A percentile compares a stretch with the other conserved stretches of the same genome.
These are phyloP conservation scores for Globisporangium solare DNA, from an alignment of 352 stramenopile genomes.

Conservation along the genomic window DNA sequence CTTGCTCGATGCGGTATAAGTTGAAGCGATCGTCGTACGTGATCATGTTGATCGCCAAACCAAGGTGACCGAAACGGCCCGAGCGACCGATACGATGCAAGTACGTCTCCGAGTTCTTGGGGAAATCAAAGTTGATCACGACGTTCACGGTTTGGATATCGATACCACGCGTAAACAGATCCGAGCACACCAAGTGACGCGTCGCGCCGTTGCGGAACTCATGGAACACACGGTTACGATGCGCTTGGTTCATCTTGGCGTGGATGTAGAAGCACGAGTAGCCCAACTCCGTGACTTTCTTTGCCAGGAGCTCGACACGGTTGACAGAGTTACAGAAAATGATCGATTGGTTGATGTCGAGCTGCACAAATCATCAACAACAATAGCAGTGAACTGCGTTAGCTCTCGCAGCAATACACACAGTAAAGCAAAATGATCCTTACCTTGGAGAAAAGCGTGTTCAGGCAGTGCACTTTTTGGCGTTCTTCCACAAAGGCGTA, in stretches of 20 bases:
- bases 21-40: conserved; percentile 99
- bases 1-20: conserved; percentile 98
- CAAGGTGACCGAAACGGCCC: conserved; percentile 97
- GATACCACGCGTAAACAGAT: conserved; percentile 99
- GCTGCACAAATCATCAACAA: conserved; percentile 14
- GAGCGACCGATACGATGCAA: conserved; percentile 98
- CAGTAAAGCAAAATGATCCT: not conserved
- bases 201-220: conserved; percentile 98
- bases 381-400: conserved; percentile 42
- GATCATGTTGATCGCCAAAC: conserved; percentile 99
- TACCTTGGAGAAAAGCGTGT: conserved; percentile 98
- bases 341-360: conserved; percentile 99
- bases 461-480: conserved; percentile 99
- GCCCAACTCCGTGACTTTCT: conserved; percentile 99
- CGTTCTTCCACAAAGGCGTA: conserved; percentile 99
- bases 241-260: conserved; percentile 99
- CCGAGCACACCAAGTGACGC: conserved; percentile 96
- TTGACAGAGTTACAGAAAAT: conserved; percentile 99
- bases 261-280: conserved; percentile 99
- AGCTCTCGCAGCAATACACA: not conserved
- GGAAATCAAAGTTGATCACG: conserved; percentile 99
- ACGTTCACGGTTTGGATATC: conserved; percentile 99
- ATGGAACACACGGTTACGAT: conserved; percentile 99
- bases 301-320: conserved; percentile 97
- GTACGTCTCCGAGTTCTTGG: conserved; percentile 99